Evolutionary conservation across 2,329 filamentous ascomycete genomes (phyloP).

Genomic region (Xylariales sp.): DNA sequence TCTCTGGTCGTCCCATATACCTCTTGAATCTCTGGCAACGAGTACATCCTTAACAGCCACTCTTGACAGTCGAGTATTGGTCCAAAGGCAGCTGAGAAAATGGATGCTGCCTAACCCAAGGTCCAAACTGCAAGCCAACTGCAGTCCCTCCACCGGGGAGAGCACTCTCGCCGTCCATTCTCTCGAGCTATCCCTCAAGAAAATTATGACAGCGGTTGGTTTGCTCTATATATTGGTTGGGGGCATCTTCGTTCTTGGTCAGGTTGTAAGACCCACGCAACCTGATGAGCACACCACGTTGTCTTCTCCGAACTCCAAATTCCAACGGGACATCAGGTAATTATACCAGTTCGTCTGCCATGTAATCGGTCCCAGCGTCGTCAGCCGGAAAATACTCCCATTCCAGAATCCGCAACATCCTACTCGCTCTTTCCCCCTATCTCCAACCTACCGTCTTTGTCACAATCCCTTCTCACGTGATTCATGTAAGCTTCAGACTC

Average conservation of each 20-base stretch:
- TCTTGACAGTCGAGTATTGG: background rate
- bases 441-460: slow-evolving; percentile 32
- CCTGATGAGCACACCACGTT: background rate
- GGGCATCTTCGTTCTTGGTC: slow-evolving; percentile 35
- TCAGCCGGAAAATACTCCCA: slow-evolving; percentile 39
- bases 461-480: slow-evolving; percentile 34
- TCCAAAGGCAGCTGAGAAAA: background rate
- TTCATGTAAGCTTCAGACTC: slow-evolving; percentile 34
- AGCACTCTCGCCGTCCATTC: slow-evolving; percentile 30
- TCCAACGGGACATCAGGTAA: slow-evolving; percentile 9
- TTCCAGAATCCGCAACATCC: slow-evolving; percentile 37
- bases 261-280: slow-evolving; percentile 28
- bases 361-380: slow-evolving; percentile 36
- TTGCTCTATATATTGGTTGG: slow-evolving; percentile 33
- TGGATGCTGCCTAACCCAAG: slow-evolving; percentile 32
- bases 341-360: slow-evolving; percentile 36
- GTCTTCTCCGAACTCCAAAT: background rate
- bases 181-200: slow-evolving; percentile 35
- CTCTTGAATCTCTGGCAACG: background rate
- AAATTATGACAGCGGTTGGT: slow-evolving; percentile 36
- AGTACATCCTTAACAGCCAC: background rate
- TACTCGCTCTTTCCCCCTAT: slow-evolving; percentile 30
- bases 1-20: background rate
- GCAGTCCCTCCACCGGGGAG: slow-evolving; percentile 30
- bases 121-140: slow-evolving; percentile 37